These are phyloP conservation scores for Hemileccinum impolitum DNA, from an alignment of 768 basidiomycete species.

Conservation along the genomic window DNA sequence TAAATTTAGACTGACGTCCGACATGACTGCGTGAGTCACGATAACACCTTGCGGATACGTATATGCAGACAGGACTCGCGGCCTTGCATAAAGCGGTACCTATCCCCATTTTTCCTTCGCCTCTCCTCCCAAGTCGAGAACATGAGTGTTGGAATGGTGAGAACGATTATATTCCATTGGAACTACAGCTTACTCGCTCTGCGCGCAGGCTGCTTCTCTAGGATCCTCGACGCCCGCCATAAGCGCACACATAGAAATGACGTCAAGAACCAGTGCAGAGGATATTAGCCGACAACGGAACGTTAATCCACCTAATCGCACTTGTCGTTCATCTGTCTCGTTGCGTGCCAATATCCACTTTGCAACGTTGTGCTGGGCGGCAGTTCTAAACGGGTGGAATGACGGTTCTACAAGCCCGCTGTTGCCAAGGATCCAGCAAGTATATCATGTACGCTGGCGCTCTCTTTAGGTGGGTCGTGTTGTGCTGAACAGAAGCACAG, in stretches of 20 bases:
- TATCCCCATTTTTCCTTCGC: neutral
- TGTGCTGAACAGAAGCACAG: constrained; percentile 21
- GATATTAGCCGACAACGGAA: neutral
- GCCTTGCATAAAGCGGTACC: neutral
- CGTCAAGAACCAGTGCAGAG: neutral
- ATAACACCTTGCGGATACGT: neutral
- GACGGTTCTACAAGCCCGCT: constrained; percentile 9
- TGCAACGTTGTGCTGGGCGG: constrained; percentile 5
- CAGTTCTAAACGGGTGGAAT: constrained; percentile 7
- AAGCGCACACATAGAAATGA: neutral
- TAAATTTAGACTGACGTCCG: too few species aligned
- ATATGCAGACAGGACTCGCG: too few species aligned
- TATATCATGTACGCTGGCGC: constrained; percentile 4
- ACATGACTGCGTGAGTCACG: neutral
- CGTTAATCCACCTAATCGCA: neutral
- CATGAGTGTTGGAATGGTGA: neutral
- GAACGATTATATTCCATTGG: neutral
- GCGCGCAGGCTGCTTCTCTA: neutral
- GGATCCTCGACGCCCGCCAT: neutral
- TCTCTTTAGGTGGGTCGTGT: neutral
- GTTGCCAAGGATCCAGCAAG: constrained; percentile 9
- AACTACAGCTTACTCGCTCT: neutral
- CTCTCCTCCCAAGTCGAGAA: neutral
- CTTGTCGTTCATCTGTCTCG: neutral
- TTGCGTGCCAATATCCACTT: constrained; percentile 7